A percentile compares a stretch with the other conserved stretches of the same genome.
phyloP scores from a whole-genome alignment of 116 monocot species.

The Dioscorea cayenensis region DNA sequence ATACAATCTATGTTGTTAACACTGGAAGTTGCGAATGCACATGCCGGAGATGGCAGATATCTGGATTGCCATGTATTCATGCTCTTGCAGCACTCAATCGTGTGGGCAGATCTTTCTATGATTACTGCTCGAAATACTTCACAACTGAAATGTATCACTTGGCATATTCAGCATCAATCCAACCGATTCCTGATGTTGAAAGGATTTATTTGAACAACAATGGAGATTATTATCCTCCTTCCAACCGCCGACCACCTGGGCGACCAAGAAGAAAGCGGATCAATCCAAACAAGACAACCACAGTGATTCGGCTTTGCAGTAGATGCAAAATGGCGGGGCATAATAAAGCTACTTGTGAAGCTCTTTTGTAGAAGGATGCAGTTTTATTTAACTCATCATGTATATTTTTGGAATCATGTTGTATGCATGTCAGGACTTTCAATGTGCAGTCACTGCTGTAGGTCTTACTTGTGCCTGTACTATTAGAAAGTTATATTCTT shows the following conservation, averaged over 20 bases:
- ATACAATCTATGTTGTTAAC: slow-evolving; percentile 41
- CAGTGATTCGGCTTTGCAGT: slow-evolving; percentile 48
- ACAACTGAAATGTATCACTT: slow-evolving; percentile 48
- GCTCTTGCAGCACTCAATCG: slow-evolving; percentile 59
- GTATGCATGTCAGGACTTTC: background rate
- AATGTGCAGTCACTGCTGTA: background rate
- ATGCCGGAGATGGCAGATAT: slow-evolving; percentile 71
- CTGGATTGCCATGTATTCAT: slow-evolving; percentile 80
- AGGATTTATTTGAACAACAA: slow-evolving; percentile 3
- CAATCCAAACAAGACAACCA: slow-evolving; percentile 43
- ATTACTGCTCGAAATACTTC: slow-evolving; percentile 68
- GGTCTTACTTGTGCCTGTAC: background rate
- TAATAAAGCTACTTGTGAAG: slow-evolving; percentile 73
- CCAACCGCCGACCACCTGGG: slow-evolving; percentile 27
- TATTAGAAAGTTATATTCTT: too few species aligned
- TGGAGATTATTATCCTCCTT: slow-evolving; percentile 14
- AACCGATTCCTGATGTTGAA: slow-evolving; percentile 61
- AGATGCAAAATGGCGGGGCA: slow-evolving; percentile 67
- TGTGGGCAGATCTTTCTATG: slow-evolving; percentile 15
- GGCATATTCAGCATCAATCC: slow-evolving; percentile 50
- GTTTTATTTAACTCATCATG: background rate
- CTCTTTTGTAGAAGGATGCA: slow-evolving; percentile 3
- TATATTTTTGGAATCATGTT: background rate
- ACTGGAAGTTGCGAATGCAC: slow-evolving; percentile 70
- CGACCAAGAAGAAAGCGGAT: slow-evolving; percentile 49